Percentiles rank a stretch among this genome's conserved stretches.
Evolutionary conservation across 805 yeast species (phyloP).

Genomic region (Grigorovia jiainica): DNA sequence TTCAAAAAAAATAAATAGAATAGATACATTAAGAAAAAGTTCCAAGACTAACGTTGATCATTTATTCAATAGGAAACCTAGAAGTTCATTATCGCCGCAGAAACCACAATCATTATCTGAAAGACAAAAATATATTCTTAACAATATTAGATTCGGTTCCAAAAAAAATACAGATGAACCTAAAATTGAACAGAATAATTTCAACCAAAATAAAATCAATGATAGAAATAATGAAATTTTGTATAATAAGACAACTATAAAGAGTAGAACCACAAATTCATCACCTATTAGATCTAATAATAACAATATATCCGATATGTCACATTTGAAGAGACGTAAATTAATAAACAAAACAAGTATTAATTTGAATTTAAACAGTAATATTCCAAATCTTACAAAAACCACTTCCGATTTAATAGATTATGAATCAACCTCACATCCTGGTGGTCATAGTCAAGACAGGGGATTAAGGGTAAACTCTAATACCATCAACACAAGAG

Average conservation of each 20-base stretch:
- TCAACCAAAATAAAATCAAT: too few relatives aligned
- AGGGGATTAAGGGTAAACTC: background rate
- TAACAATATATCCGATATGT: background rate
- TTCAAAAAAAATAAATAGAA: background rate
- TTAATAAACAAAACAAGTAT: background rate
- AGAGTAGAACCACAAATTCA: background rate
- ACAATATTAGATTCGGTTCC: background rate
- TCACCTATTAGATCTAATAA: background rate
- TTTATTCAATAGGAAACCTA: background rate
- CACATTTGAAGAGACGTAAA: background rate
- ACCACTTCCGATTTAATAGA: background rate
- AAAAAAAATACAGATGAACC: too few relatives aligned
- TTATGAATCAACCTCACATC: background rate
- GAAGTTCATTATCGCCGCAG: background rate
- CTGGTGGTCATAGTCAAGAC: background rate
- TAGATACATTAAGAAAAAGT: background rate
- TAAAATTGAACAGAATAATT: too few relatives aligned
- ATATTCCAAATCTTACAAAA: background rate
- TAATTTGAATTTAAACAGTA: background rate
- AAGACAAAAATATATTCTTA: background rate
- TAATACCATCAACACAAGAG: background rate
- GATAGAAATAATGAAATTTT: too few relatives aligned
- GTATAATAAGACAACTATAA: too few relatives aligned
- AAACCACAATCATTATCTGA: background rate
- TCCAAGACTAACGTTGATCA: background rate